Evolutionary conservation across 1,139 yeast species (phyloP).

Genomic region (Geotrichum phurueaensis): DNA sequence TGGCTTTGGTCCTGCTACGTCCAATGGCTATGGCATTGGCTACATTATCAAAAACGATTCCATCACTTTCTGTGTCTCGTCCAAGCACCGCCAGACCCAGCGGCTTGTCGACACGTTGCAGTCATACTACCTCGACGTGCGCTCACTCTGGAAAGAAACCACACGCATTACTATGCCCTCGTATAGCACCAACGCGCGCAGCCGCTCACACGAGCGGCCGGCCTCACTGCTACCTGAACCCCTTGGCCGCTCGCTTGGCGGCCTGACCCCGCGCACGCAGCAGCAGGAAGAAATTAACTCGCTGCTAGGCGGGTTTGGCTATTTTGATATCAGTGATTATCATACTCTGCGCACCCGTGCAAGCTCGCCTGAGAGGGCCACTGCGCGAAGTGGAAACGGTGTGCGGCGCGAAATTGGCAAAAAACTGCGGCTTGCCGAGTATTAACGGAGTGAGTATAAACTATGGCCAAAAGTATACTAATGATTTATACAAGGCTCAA

Average conservation of each 20-base stretch:
- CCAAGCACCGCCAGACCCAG: slow-evolving; percentile 84
- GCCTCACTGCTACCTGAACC: not conserved
- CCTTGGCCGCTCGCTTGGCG: slow-evolving; percentile 22
- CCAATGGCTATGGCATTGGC: slow-evolving; percentile 91
- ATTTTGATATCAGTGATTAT: slow-evolving; percentile 67
- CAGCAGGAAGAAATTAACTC: slow-evolving; percentile 36
- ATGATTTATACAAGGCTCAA: not conserved
- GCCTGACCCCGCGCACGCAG: slow-evolving; percentile 23
- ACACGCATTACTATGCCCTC: not conserved
- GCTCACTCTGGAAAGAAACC: slow-evolving; percentile 40
- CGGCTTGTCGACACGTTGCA: slow-evolving; percentile 73
- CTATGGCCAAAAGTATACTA: not conserved
- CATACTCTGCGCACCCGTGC: slow-evolving; percentile 59
- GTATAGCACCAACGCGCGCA: slow-evolving; percentile 19
- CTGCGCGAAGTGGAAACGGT: not conserved
- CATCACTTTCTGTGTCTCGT: slow-evolving; percentile 77
- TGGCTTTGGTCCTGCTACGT: slow-evolving; percentile 88
- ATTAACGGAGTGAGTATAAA: slow-evolving; percentile 42
- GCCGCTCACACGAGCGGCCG: slow-evolving; percentile 24
- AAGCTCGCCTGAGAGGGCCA: slow-evolving; percentile 53
- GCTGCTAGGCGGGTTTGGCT: slow-evolving; percentile 73
- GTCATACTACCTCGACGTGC: slow-evolving; percentile 60
- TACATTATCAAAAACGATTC: slow-evolving; percentile 83
- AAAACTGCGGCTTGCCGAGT: slow-evolving; percentile 67
- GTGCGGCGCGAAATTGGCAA: slow-evolving; percentile 56